phyloP scores from a whole-genome alignment of 169 alveolate species.

The Plasmodium vivax region DNA sequence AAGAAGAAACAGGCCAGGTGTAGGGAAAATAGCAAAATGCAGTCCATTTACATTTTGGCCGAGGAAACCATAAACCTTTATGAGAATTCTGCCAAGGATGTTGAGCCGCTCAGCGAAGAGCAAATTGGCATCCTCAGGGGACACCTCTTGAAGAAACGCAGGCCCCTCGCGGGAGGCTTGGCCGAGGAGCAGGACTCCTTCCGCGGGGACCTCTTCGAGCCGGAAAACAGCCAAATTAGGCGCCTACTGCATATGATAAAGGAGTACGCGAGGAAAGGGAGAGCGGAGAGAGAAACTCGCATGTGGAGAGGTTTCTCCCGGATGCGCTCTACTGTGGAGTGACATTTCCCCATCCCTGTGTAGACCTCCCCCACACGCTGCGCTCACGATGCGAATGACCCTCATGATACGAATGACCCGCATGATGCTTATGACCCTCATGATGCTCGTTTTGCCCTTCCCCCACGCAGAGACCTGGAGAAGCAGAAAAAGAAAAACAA shows the following conservation, averaged over 20 bases:
- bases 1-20: conserved; percentile 23
- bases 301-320: not conserved
- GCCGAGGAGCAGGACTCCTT: conserved; percentile 4
- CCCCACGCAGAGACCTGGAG: conserved; percentile 56
- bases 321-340: not conserved
- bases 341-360: not conserved
- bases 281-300: not conserved
- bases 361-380: not conserved
- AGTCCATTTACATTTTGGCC: conserved; percentile 32
- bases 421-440: not conserved
- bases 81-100: conserved; percentile 75
- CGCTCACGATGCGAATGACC: not conserved
- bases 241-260: conserved; percentile 50
- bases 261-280: conserved; percentile 4
- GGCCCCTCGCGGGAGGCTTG: not conserved
- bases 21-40: conserved; percentile 18
- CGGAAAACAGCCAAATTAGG: conserved; percentile 68
- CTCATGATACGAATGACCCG: too few relatives aligned
- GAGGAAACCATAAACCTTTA: conserved; percentile 70
- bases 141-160: conserved; percentile 4
- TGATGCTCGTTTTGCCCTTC: not conserved
- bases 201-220: conserved; percentile 21
- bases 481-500: conserved; percentile 69
- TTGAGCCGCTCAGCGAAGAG: conserved; percentile 36
- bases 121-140: conserved; percentile 7